phyloP scores from a whole-genome alignment of 306 rosid species.

The Cicer yamashitae region DNA sequence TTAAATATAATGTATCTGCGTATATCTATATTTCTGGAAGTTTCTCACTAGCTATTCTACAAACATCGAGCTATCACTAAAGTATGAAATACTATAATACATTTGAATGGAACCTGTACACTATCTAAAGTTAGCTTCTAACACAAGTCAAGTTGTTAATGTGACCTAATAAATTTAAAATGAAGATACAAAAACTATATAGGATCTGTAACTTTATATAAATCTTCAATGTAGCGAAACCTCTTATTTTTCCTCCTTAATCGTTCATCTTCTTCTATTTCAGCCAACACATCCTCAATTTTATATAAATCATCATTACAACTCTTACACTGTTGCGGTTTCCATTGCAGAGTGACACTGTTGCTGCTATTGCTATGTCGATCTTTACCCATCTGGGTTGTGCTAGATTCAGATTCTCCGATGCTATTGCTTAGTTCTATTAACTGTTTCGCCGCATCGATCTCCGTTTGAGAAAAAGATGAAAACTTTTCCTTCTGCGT shows the following conservation, averaged over 20 bases:
- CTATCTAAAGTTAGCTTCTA: slow-evolving; percentile 2
- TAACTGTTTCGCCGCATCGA: slow-evolving; percentile 56
- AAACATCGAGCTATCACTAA: background rate
- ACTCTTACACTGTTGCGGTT: background rate
- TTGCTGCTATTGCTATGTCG: slow-evolving; percentile 34
- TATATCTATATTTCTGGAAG: slow-evolving; percentile 12
- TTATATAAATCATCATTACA: background rate
- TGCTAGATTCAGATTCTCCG: slow-evolving; percentile 17
- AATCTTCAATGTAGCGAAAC: slow-evolving; percentile 37
- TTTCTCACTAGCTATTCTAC: background rate
- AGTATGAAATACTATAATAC: slow-evolving; percentile 4
- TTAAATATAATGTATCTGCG: slow-evolving; percentile 2
- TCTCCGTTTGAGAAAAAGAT: slow-evolving; percentile 37
- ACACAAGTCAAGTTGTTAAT: slow-evolving; percentile 32
- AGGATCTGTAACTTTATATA: slow-evolving; percentile 36
- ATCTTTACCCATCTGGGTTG: slow-evolving; percentile 2
- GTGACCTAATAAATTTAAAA: background rate
- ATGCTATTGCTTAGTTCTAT: slow-evolving; percentile 56
- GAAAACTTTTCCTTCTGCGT: background rate
- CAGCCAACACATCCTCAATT: slow-evolving; percentile 30
- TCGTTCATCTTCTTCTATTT: slow-evolving; percentile 40
- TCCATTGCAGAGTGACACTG: slow-evolving; percentile 39
- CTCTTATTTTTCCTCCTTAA: slow-evolving; percentile 32
- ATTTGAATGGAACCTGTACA: background rate
- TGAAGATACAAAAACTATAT: background rate